phyloP scores from a whole-genome alignment of 805 yeast species.

The Saturnispora dispora region DNA sequence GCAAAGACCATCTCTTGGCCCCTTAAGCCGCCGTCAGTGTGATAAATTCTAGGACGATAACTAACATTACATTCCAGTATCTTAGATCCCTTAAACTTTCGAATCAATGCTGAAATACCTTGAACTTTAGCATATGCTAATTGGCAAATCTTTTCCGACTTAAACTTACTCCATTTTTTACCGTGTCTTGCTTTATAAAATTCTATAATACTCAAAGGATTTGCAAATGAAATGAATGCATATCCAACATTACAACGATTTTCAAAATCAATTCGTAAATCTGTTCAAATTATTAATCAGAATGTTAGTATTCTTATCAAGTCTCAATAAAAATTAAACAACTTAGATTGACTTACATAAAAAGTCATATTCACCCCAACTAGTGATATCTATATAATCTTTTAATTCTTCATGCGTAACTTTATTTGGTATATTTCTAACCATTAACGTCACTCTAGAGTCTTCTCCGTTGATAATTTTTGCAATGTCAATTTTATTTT shows the following conservation, averaged over 20 bases:
- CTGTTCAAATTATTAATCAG: conserved; percentile 12
- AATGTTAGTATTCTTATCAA: conserved; percentile 5
- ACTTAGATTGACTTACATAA: conserved; percentile 27
- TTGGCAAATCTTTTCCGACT: conserved; percentile 43
- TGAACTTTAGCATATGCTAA: conserved; percentile 45
- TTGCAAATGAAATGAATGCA: conserved; percentile 42
- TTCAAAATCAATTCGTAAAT: conserved; percentile 42
- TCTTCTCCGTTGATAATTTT: conserved; percentile 35
- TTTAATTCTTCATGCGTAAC: conserved; percentile 37
- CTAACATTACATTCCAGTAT: conserved; percentile 38
- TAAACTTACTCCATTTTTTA: conserved; percentile 37
- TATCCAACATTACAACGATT: conserved; percentile 49
- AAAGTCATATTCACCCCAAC: conserved; percentile 30
- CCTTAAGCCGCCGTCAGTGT: conserved; percentile 33
- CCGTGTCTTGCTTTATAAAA: conserved; percentile 40
- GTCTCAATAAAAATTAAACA: not conserved
- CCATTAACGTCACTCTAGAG: conserved; percentile 41
- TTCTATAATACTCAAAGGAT: conserved; percentile 34
- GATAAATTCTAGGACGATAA: conserved; percentile 40
- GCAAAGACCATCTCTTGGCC: conserved; percentile 39
- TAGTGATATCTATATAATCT: conserved; percentile 37
- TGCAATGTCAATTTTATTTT: conserved; percentile 32
- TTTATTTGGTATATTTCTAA: conserved; percentile 47
- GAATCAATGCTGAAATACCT: conserved; percentile 36
- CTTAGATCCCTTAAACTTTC: conserved; percentile 41